phyloP scores from a whole-genome alignment of 2,329 filamentous ascomycete species.

The Cryphonectria carpinicola region DNA sequence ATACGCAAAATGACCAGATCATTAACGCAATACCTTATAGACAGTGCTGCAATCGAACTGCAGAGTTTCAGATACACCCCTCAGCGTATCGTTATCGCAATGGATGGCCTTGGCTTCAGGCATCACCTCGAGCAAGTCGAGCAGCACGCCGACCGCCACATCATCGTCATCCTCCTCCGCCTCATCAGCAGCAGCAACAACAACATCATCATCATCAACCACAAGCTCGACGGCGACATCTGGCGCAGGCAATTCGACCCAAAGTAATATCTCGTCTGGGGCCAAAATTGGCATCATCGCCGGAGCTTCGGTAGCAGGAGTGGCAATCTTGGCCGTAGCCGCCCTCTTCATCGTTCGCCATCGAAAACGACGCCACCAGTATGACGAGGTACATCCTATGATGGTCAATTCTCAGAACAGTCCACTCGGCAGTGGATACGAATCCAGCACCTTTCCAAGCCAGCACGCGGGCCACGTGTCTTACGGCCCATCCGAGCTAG shows the following conservation, averaged over 20 bases:
- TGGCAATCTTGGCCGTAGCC: conserved; percentile 30
- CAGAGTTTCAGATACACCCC: conserved; percentile 46
- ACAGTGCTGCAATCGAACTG: conserved; percentile 49
- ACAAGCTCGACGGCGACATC: conserved; percentile 19
- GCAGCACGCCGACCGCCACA: conserved; percentile 29
- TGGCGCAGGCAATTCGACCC: conserved; percentile 8
- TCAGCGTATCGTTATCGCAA: conserved; percentile 46
- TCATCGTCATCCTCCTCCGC: conserved; percentile 24
- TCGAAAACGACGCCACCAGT: conserved; percentile 30
- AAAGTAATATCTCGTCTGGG: conserved; percentile 32
- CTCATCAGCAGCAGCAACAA: background rate
- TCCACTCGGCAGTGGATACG: conserved; percentile 6
- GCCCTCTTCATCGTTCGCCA: conserved; percentile 34
- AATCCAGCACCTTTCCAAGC: conserved; percentile 4
- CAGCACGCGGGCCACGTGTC: conserved; percentile 9
- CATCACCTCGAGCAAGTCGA: conserved; percentile 24
- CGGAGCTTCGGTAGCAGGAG: conserved; percentile 32
- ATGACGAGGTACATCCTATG: conserved; percentile 39
- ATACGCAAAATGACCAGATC: no score
- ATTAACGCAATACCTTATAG: conserved; percentile 30
- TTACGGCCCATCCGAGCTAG: conserved; percentile 16
- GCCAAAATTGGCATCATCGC: conserved; percentile 38
- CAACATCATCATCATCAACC: conserved; percentile 25
- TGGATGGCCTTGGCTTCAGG: conserved; percentile 44
- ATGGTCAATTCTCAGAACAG: conserved; percentile 30